Evolutionary conservation across 108 stramenopile genomes (phyloP).

Genomic region (Cyclotella baltica): DNA sequence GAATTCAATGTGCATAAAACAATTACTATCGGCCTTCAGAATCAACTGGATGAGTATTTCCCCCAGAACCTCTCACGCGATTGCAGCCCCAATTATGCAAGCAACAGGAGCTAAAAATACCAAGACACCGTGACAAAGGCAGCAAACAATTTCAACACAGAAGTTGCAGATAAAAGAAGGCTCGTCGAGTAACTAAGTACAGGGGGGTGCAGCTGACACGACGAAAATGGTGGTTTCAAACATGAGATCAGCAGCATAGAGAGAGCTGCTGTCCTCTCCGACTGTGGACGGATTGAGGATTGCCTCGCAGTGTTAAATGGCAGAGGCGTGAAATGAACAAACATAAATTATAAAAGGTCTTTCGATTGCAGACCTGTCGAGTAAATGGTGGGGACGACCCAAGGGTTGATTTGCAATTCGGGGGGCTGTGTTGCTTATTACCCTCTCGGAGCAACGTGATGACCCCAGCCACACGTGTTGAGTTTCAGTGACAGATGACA

Average conservation of each 20-base stretch:
- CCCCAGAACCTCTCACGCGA: background rate
- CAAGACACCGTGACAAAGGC: too few species aligned
- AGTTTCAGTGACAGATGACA: background rate
- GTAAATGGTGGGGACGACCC: background rate
- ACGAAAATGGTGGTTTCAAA: too few species aligned
- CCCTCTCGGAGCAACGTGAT: too few species aligned
- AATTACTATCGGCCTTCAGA: background rate
- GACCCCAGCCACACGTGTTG: background rate
- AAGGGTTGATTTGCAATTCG: background rate
- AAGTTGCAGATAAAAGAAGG: too few species aligned
- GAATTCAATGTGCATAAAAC: too few species aligned
- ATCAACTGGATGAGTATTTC: background rate
- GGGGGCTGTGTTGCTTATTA: background rate
- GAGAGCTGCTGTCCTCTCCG: slow-evolving; percentile 31
- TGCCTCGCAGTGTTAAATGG: background rate
- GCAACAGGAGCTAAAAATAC: too few species aligned
- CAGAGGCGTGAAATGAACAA: background rate
- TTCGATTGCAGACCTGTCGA: background rate
- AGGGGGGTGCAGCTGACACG: too few species aligned
- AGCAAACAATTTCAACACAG: too few species aligned
- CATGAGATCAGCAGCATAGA: too few species aligned
- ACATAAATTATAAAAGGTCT: background rate
- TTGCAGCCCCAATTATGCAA: too few species aligned
- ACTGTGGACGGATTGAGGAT: background rate
- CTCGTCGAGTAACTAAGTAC: too few species aligned